These are phyloP conservation scores for Jatropha curcas DNA, from an alignment of 345 rosid species.

Conservation along the genomic window DNA sequence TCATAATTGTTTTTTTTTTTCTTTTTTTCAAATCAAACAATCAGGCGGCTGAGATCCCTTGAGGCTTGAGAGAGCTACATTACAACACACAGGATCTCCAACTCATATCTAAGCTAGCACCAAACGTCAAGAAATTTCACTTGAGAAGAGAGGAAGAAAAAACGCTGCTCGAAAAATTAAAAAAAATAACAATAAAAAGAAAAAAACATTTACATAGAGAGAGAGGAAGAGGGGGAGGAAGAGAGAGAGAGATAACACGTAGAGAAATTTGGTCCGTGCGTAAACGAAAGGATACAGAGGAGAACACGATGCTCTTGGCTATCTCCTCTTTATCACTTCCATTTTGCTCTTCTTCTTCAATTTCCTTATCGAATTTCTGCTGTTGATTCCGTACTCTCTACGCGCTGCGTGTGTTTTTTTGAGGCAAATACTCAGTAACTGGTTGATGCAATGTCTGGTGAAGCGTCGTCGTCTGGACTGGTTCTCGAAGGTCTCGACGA, in stretches of 20 bases:
- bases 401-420: background rate
- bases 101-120: too few species aligned
- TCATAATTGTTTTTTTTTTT: too few species aligned
- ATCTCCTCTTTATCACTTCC: background rate
- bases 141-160: too few species aligned
- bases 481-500: slow-evolving; percentile 55
- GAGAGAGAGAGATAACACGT: slow-evolving; percentile 31
- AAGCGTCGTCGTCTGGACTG: slow-evolving; percentile 39
- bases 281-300: slow-evolving; percentile 44
- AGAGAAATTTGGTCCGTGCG: slow-evolving; percentile 56
- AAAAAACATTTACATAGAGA: too few species aligned
- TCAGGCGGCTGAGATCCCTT: background rate
- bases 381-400: slow-evolving; percentile 12
- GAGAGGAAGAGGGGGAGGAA: too few species aligned
- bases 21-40: background rate
- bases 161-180: too few species aligned
- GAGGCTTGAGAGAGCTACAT: too few species aligned
- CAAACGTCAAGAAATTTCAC: too few species aligned
- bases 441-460: slow-evolving; percentile 45
- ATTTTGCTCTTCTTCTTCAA: background rate
- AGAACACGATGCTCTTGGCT: slow-evolving; percentile 37
- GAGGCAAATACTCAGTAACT: background rate
- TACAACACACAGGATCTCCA: too few species aligned
- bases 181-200: too few species aligned
- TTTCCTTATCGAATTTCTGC: background rate